phyloP scores from a whole-genome alignment of 495 filamentous ascomycete genomes.

The Immersiella caudata region DNA sequence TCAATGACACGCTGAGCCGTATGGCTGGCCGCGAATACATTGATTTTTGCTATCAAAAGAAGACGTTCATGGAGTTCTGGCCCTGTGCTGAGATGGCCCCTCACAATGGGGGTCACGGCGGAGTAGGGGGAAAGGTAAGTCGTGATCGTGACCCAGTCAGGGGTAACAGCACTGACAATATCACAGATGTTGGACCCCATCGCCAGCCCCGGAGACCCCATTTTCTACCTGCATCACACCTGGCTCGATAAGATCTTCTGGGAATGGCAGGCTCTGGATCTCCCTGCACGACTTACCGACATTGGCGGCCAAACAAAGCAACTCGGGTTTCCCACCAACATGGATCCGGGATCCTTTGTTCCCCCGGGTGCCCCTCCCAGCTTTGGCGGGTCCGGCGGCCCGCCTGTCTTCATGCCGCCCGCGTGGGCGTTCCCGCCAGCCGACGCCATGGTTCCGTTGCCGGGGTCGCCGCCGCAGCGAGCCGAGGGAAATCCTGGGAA shows the following conservation, averaged over 20 bases:
- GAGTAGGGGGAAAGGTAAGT: constrained; percentile 25
- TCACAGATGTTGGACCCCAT: constrained; percentile 32
- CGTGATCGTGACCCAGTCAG: too few relatives aligned
- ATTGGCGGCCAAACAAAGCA: constrained; percentile 32
- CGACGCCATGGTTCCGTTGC: too few relatives aligned
- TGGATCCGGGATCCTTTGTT: too few relatives aligned
- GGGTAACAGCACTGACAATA: too few relatives aligned
- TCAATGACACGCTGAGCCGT: constrained; percentile 18
- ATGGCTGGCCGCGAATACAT: constrained; percentile 12
- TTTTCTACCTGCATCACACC: constrained; percentile 56
- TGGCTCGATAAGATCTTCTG: constrained; percentile 56
- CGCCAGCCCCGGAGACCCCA: constrained; percentile 46
- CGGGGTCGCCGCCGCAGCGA: too few relatives aligned
- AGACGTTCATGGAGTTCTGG: constrained; percentile 21
- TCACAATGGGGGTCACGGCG: constrained; percentile 28
- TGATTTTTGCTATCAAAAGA: constrained; percentile 14
- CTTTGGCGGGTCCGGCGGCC: too few relatives aligned
- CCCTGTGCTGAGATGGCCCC: constrained; percentile 24
- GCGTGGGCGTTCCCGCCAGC: too few relatives aligned
- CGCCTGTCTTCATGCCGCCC: too few relatives aligned
- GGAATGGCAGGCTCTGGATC: constrained; percentile 50
- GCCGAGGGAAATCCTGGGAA: too few relatives aligned
- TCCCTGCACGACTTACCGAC: constrained; percentile 31
- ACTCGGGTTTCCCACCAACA: too few relatives aligned
- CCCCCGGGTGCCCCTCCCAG: too few relatives aligned